phyloP scores from a whole-genome alignment of 2,329 filamentous ascomycete genomes.

The Rutstroemia sp. region DNA sequence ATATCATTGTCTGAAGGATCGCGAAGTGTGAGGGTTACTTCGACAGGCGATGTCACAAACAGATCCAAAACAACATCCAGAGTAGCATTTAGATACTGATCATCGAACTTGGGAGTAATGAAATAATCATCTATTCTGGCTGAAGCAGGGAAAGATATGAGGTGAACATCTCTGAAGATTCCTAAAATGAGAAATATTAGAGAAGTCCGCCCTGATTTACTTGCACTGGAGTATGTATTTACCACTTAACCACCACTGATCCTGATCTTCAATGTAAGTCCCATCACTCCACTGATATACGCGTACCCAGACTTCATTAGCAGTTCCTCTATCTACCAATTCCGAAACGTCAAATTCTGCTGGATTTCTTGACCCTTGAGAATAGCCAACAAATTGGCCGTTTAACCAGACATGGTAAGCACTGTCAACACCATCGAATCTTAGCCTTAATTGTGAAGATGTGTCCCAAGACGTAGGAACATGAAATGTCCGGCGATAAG shows the following conservation, averaged over 20 bases:
- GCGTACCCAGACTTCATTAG: constrained; percentile 53
- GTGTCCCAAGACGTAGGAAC: constrained; percentile 35
- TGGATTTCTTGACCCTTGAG: constrained; percentile 60
- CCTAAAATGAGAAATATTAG: constrained; percentile 26
- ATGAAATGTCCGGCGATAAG: constrained; percentile 41
- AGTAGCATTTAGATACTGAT: constrained; percentile 41
- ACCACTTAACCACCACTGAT: constrained; percentile 62
- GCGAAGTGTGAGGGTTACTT: constrained; percentile 9
- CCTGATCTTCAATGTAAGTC: constrained; percentile 60
- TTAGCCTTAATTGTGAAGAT: constrained; percentile 49
- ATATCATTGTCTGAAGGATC: constrained; percentile 6
- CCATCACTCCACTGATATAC: constrained; percentile 67
- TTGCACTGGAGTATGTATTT: constrained; percentile 15
- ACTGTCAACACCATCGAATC: constrained; percentile 67
- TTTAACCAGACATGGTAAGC: constrained; percentile 66
- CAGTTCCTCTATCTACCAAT: constrained; percentile 36
- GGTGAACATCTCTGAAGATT: constrained; percentile 60
- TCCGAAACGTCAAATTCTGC: constrained; percentile 61
- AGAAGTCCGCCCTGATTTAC: not conserved
- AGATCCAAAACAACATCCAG: constrained; percentile 7
- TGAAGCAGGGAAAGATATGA: constrained; percentile 47
- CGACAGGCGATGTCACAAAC: not conserved
- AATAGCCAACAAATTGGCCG: constrained; percentile 55
- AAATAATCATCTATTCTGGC: constrained; percentile 50
- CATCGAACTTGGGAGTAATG: constrained; percentile 46